These are phyloP conservation scores for Trichoderma erinaceum DNA, from an alignment of 495 filamentous ascomycete genomes.

Conservation along the genomic window DNA sequence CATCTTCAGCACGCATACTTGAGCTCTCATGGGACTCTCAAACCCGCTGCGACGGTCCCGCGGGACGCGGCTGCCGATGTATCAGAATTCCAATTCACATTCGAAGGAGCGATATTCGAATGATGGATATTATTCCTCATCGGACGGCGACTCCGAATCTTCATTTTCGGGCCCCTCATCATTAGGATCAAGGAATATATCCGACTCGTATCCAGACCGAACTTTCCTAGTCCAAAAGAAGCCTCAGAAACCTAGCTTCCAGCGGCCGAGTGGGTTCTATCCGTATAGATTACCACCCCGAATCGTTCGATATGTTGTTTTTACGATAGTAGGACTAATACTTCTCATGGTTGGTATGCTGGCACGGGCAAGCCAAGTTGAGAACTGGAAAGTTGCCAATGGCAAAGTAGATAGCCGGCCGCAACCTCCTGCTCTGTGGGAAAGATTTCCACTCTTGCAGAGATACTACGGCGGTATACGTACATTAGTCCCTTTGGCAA, in stretches of 20 bases:
- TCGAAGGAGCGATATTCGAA: slow-evolving; percentile 42
- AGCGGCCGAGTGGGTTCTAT: slow-evolving; percentile 34
- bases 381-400: slow-evolving; percentile 53
- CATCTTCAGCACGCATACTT: background rate
- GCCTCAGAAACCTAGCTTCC: slow-evolving; percentile 29
- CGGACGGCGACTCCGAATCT: slow-evolving; percentile 38
- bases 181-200: slow-evolving; percentile 44
- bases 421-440: slow-evolving; percentile 65
- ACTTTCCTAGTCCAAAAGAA: slow-evolving; percentile 50
- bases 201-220: slow-evolving; percentile 42
- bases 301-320: slow-evolving; percentile 64
- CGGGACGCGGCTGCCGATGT: slow-evolving; percentile 36
- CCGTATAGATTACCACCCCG: slow-evolving; percentile 57
- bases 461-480: slow-evolving; percentile 80
- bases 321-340: slow-evolving; percentile 49
- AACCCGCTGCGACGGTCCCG: slow-evolving; percentile 30
- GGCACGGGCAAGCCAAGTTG: slow-evolving; percentile 61
- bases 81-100: slow-evolving; percentile 31
- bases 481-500: slow-evolving; percentile 51
- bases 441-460: slow-evolving; percentile 71
- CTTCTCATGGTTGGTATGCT: slow-evolving; percentile 67
- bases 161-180: slow-evolving; percentile 35
- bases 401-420: slow-evolving; percentile 43
- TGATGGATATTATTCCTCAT: slow-evolving; percentile 31
- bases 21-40: background rate